phyloP scores from a whole-genome alignment of 2,329 filamentous ascomycete genomes.

The Cladophialophora chaetospira region DNA sequence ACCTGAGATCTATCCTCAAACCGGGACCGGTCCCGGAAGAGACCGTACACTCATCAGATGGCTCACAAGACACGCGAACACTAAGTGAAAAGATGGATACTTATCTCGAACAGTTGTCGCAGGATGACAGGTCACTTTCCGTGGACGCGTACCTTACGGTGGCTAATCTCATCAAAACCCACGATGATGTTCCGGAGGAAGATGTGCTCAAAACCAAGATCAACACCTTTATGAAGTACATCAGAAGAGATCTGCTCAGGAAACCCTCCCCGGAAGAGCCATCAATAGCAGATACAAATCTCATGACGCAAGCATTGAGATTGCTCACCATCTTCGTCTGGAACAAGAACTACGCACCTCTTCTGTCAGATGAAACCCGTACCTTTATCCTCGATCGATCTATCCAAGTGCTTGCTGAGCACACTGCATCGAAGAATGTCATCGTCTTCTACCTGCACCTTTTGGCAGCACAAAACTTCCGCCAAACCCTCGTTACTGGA shows the following conservation, averaged over 20 bases:
- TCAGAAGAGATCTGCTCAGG: constrained; percentile 70
- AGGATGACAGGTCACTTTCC: constrained; percentile 69
- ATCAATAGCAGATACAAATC: constrained; percentile 61
- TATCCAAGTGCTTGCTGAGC: constrained; percentile 71
- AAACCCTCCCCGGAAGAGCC: constrained; percentile 44
- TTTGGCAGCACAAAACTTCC: constrained; percentile 77
- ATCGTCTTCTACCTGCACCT: constrained; percentile 78
- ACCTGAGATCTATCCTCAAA: constrained; percentile 81
- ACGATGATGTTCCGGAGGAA: constrained; percentile 76
- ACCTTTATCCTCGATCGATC: constrained; percentile 78
- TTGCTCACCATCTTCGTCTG: constrained; percentile 76
- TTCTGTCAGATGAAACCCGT: constrained; percentile 76
- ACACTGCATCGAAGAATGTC: constrained; percentile 71
- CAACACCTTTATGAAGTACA: constrained; percentile 74
- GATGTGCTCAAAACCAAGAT: constrained; percentile 75
- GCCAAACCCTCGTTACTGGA: constrained; percentile 56
- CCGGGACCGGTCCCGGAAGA: constrained; percentile 46
- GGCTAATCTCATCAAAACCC: constrained; percentile 73
- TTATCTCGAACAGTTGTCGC: constrained; percentile 76
- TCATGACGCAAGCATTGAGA: constrained; percentile 76
- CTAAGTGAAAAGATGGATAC: constrained; percentile 65
- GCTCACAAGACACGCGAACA: constrained; percentile 11
- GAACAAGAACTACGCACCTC: constrained; percentile 68
- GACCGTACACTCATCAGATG: constrained; percentile 21
- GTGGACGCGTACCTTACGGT: constrained; percentile 86